phyloP scores from a whole-genome alignment of 1,284 basidiomycete genomes.

The Phenoliferia sp. region DNA sequence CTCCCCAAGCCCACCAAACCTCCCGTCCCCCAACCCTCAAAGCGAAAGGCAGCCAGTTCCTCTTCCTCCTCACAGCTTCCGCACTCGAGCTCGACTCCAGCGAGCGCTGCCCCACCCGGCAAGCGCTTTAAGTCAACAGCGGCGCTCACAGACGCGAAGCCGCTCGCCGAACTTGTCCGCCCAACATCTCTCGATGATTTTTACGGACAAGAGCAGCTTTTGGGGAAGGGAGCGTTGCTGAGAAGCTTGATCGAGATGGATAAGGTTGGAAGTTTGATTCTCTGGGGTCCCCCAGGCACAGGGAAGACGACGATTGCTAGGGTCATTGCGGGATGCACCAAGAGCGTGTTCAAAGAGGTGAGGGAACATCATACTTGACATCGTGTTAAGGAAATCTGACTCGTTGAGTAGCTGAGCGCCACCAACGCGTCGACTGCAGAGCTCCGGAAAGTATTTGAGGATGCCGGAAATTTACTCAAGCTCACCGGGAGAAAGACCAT shows the following conservation, averaged over 20 bases:
- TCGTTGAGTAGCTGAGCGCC: slow-evolving; percentile 39
- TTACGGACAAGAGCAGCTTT: slow-evolving; percentile 63
- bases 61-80: neutral
- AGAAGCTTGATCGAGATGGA: slow-evolving; percentile 50
- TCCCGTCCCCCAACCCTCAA: too few species aligned
- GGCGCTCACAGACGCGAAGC: slow-evolving; percentile 42
- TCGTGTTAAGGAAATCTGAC: slow-evolving; percentile 8
- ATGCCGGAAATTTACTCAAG: slow-evolving; percentile 65
- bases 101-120: neutral
- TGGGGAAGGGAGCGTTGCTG: slow-evolving; percentile 52
- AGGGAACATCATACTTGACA: neutral
- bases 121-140: slow-evolving; percentile 15
- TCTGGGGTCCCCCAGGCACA: slow-evolving; percentile 64
- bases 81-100: neutral
- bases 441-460: slow-evolving; percentile 72
- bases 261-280: slow-evolving; percentile 18
- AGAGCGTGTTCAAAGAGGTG: slow-evolving; percentile 62
- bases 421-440: slow-evolving; percentile 64
- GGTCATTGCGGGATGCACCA: slow-evolving; percentile 57
- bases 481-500: slow-evolving; percentile 67
- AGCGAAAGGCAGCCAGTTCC: neutral
- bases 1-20: too few species aligned
- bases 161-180: slow-evolving; percentile 62
- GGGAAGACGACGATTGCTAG: slow-evolving; percentile 78
- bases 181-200: slow-evolving; percentile 59